Evolutionary conservation across 495 filamentous ascomycete species (phyloP), one percentile per base, ranked within the genome.

Genomic region (Massariosphaeria phaeospora): DNA sequence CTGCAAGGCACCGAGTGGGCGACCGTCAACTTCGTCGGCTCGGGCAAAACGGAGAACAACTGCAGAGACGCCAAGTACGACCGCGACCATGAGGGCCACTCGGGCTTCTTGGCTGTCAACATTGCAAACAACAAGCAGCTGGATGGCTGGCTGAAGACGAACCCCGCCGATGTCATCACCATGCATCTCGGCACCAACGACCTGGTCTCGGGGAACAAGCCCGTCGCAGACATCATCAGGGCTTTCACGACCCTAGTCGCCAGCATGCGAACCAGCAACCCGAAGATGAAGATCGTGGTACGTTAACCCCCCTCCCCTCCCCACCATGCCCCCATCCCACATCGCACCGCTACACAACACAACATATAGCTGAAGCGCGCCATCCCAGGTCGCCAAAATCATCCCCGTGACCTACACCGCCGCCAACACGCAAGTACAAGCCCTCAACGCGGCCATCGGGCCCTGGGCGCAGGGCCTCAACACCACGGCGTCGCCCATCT

Each of bases 161-260:
- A 74, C 57, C 73, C 72, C 0, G 72, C 74, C 9, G 74, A 77
- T 41, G 69, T 78, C 23, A 72, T 78, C 50, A 76, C 71, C 13
- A 74, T 76, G 73, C 75, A 77, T 45, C 67, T 78, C 12, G 76
- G 76, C 30, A 79, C 76, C 15, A 76, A 76, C 55, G 76, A 79
- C 61, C 75, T 77, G 30, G 70, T 73, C 54, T 67, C 50, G 51
- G 38, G 73, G 61, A 73, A 66, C 63, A 71, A 73, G 65, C 62
- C 61, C 6, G 56, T 63, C 3, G 48, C 52, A 23, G 70, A 75
- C 20, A 75, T 77, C 58, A 69, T 76, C 29, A 62, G 66, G 7
- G 75, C 76, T 3, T 77, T 74, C 54, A 72, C 66, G 15, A 77
- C 68, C 39, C 57, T 79, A 3, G 64, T 79, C 0, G 59, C 53